Base-by-base conservation (phyloP, 371 early-diverging fungal genomes). In the Apophysomyces ossiformis region DNA sequence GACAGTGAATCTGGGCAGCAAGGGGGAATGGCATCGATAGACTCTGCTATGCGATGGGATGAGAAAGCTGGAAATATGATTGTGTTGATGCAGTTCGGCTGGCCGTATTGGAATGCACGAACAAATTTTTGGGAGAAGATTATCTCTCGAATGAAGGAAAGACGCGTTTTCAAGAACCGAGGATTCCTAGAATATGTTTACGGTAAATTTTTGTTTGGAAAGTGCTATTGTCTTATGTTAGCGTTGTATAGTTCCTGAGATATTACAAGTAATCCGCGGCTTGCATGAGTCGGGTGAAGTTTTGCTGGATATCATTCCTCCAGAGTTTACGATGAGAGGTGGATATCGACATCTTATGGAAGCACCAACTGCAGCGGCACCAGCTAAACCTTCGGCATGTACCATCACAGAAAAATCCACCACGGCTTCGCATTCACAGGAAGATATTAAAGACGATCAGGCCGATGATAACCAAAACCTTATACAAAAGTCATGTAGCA, bases 71-170 rank as follows among this genome's bases (percentile, higher is more conserved):
- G 83, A 8, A 78, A 78, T 16, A 79, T 82, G 73, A 75, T 82
- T 64, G 83, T 82, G 4, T 46, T 79, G 58, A 80, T 82, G 80
- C 83, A 82, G 61, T 80, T 75, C 66, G 83, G 83, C 18, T 82
- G 83, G 83, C 83, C 80, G 6, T 82, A 82, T 50, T 82, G 83
- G 83, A 70, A 66, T n/a, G 64, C 74, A 35, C 65, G 70, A 41
- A 82, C 82, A 26, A 75, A 75, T 39, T 66, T 79, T 5, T 82
- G 82, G 79, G 61, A 73, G 16, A 76, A 77, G 32, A 77, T 79
- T 13, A 71, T 75, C 18, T 73, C 69, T 16, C 70, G 75, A 15
- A 82, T 82, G 59, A 68, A 71, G 54, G 82, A 79, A 65, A 74
- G 74, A 41, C 69, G 76, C 18, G 61, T 68, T 4, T 82, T 79